Base-by-base conservation (phyloP, 352 stramenopile genomes). In the Pythium dissimile region DNA sequence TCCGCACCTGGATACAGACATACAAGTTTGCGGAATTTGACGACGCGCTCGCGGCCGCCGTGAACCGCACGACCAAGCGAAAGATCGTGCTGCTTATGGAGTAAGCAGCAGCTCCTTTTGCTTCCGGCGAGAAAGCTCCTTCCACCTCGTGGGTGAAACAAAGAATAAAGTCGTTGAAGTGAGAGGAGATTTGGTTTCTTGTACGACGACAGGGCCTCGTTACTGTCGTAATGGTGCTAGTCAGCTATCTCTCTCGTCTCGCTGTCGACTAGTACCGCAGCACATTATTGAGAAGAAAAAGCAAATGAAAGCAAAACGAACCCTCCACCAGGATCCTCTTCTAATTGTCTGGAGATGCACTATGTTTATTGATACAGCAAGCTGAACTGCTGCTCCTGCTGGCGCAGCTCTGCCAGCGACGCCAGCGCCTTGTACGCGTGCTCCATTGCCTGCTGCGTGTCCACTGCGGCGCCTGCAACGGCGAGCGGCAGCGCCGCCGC, bases 21-120 rank as follows among this genome's bases (percentile, higher is more conserved):
- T 90, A 90, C 77, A 88, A 88, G 76, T 89, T 92, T 55, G 67
- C 65, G 46, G 80, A 92, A 70, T 92, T 92, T 62, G 82, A 90
- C 56, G 75, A 89, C 61, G 82, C 82, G 30, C 70, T 92, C 59
- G 69, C 68, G 34, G 78, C 78, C 26, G 74, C 75, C 43, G 72
- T 92, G 24, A 84, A 87, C 73, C 82, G 82, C 66, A 84, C 78
- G 61, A 92, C 80, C 46, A 92, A 89, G 74, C 82, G 82, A 59
- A 92, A 92, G 76, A 65, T 92, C 54, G 82, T 92, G 16, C 32
- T 92, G 66, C 70, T 90, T 37, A 89, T 92, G 80, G 78, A 92
- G 56, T 92, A 88, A 59, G 16, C 42, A 24, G n/a, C n/a, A n/a
- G n/a, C n/a, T n/a, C n/a, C n/a, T n/a, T n/a, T n/a, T n/a, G n/a